A percentile compares a stretch with the other conserved stretches of the same genome.
Evolutionary conservation across 106 monocot species (phyloP).

Genomic region (Cymbidium sinense): DNA sequence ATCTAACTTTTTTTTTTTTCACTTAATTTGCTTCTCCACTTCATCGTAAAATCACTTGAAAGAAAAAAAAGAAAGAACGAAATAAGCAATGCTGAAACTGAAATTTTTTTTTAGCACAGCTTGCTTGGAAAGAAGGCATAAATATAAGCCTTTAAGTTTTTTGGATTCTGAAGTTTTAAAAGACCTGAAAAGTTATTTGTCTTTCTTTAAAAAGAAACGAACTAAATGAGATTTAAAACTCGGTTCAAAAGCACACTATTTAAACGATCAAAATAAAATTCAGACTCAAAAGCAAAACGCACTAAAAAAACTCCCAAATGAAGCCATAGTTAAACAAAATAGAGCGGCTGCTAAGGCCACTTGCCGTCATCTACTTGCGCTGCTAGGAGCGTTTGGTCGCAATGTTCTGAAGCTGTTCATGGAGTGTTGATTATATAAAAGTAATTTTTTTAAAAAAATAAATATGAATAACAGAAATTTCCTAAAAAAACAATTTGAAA

Average conservation of each 20-base stretch:
- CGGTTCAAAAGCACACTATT: too few relatives aligned
- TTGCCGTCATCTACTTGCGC: neutral
- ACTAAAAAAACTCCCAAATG: too few relatives aligned
- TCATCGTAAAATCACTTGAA: neutral
- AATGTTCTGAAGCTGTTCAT: neutral
- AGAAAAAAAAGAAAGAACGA: neutral
- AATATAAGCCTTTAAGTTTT: too few relatives aligned
- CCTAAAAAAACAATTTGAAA: too few relatives aligned
- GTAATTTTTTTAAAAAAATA: neutral
- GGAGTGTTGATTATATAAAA: neutral
- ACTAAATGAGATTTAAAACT: too few relatives aligned
- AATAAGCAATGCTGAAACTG: neutral
- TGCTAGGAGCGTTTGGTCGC: neutral
- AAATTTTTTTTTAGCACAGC: neutral
- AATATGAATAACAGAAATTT: too few relatives aligned
- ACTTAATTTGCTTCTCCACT: neutral
- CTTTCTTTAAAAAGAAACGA: too few relatives aligned
- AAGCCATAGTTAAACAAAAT: neutral
- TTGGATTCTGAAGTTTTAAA: too few relatives aligned
- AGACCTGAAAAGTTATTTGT: too few relatives aligned
- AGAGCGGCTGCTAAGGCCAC: neutral
- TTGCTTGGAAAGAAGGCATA: neutral
- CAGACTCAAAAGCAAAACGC: too few relatives aligned
- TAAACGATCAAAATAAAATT: too few relatives aligned
- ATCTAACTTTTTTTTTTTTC: neutral